A percentile compares a stretch with the other conserved stretches of the same genome.
Evolutionary conservation across 441 rosid species (phyloP).

Genomic region (Geranium incanum): DNA sequence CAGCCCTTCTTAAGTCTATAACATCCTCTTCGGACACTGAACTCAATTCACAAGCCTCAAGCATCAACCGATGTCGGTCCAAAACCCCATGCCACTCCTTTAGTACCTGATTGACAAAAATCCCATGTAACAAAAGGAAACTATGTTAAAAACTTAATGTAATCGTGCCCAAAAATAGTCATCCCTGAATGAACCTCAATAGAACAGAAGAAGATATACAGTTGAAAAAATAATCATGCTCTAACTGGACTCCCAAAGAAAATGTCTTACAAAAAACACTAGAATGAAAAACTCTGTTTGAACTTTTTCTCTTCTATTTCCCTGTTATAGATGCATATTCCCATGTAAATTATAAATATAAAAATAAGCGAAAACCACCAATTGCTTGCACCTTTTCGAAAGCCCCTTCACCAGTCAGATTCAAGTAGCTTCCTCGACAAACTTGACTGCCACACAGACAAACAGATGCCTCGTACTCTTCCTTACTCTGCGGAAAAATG

Average conservation of each 20-base stretch:
- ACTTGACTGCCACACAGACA: conserved; percentile 99
- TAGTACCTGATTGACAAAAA: conserved; percentile 50
- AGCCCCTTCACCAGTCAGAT: conserved; percentile 99
- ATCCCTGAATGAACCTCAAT: conserved; percentile 10
- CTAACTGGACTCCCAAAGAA: not conserved
- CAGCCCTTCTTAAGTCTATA: conserved; percentile 95
- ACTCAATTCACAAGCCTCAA: conserved; percentile 81
- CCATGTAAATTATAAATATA: not conserved
- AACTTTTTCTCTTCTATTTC: not conserved
- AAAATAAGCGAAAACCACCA: not conserved
- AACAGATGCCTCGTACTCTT: conserved; percentile 99
- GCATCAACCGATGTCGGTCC: conserved; percentile 78
- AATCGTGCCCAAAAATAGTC: conserved; percentile 7
- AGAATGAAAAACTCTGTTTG: not conserved
- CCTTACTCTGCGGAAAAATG: conserved; percentile 70
- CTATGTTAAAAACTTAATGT: conserved; percentile 10
- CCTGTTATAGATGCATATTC: not conserved
- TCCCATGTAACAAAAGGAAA: conserved; percentile 8
- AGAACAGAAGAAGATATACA: not conserved
- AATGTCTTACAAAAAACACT: not conserved
- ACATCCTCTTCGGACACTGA: conserved; percentile 91
- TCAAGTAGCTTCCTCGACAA: conserved; percentile 98
- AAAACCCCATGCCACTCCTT: conserved; percentile 88
- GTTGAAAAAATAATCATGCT: not conserved
- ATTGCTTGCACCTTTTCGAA: conserved; percentile 64